A percentile compares a stretch with the other conserved stretches of the same genome.
phyloP scores from a whole-genome alignment of 2,329 filamentous ascomycete species.

The Alternaria rosae region DNA sequence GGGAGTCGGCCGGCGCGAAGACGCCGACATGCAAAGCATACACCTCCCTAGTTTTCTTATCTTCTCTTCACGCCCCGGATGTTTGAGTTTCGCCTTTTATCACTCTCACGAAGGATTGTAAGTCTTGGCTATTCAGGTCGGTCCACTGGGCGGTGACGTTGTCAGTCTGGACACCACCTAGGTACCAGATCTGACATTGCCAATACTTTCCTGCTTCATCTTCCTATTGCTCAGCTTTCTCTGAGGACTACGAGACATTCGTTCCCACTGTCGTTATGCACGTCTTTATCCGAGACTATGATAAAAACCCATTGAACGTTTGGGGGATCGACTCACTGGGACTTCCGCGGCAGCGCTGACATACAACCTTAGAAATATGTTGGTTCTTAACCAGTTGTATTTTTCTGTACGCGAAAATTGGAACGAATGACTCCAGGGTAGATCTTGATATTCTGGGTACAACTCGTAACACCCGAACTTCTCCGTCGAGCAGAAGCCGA shows the following conservation, averaged over 20 bases:
- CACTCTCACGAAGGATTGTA: not conserved
- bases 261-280: not conserved
- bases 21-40: not conserved
- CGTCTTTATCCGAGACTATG: not conserved
- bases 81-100: not conserved
- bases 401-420: not conserved
- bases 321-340: not conserved
- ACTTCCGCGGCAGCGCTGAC: no score
- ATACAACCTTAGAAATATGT: no score
- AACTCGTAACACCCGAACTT: not conserved
- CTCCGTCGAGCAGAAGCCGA: not conserved
- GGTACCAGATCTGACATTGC: not conserved
- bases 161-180: not conserved
- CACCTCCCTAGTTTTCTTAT: not conserved
- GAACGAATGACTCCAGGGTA: not conserved
- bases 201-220: not conserved
- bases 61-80: not conserved
- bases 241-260: not conserved
- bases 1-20: not conserved
- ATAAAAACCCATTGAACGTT: not conserved
- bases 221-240: not conserved
- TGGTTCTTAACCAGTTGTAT: not conserved
- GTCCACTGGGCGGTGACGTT: not conserved
- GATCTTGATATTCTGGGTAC: not conserved
- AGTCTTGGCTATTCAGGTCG: not conserved